A percentile compares a stretch with the other conserved stretches of the same genome.
These are phyloP conservation scores for Westerdykella sp. DNA, from an alignment of 2,329 filamentous ascomycete species.

Conservation along the genomic window DNA sequence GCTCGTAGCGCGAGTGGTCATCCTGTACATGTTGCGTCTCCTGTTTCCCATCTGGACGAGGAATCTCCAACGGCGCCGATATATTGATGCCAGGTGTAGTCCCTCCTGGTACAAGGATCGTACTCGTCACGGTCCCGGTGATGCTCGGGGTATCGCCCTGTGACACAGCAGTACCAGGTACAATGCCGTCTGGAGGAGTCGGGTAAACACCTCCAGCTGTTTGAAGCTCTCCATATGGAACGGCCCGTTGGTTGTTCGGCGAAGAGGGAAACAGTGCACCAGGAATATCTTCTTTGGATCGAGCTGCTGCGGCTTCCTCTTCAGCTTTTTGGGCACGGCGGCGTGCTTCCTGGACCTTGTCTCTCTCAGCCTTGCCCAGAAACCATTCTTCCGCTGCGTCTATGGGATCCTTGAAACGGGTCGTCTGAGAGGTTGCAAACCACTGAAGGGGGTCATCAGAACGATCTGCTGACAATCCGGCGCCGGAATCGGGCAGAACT, in stretches of 20 bases:
- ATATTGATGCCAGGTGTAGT: constrained; percentile 30
- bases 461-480: neutral
- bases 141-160: constrained; percentile 25
- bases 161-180: constrained; percentile 24
- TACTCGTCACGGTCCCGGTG: constrained; percentile 18
- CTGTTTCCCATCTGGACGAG: constrained; percentile 14
- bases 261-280: constrained; percentile 30
- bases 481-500: neutral
- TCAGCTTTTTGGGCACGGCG: constrained; percentile 42
- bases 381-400: constrained; percentile 36
- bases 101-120: constrained; percentile 24
- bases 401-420: constrained; percentile 32
- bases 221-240: constrained; percentile 34
- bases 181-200: constrained; percentile 36
- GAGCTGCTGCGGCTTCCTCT: constrained; percentile 44
- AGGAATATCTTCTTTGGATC: constrained; percentile 24
- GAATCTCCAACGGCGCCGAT: constrained; percentile 22
- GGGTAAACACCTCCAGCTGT: constrained; percentile 36
- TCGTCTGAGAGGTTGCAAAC: constrained; percentile 24
- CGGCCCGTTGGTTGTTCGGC: constrained; percentile 31
- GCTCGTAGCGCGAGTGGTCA: constrained; percentile 16
- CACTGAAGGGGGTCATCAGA: constrained; percentile 14
- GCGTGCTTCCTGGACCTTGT: constrained; percentile 31
- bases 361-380: constrained; percentile 28
- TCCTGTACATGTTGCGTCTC: constrained; percentile 20